Evolutionary conservation across 176 grass and related monocot species (phyloP).

Genomic region (Typha latifolia): DNA sequence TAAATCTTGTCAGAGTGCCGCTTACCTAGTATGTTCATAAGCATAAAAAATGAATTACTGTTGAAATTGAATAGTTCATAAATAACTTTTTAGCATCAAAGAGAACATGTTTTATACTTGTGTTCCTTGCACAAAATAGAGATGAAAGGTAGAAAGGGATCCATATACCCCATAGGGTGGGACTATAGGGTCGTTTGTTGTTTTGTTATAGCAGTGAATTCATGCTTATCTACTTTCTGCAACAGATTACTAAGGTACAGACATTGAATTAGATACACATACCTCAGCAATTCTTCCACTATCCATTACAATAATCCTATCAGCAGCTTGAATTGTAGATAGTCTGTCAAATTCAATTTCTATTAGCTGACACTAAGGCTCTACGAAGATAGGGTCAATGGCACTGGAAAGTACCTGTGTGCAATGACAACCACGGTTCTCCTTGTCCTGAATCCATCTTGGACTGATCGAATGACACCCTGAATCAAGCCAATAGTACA

Average conservation of each 20-base stretch:
- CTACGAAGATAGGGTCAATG: background rate
- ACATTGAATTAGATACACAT: conserved; percentile 21
- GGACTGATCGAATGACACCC: conserved; percentile 59
- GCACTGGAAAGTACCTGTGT: conserved; percentile 50
- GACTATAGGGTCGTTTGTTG: too few species aligned
- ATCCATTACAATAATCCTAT: conserved; percentile 93
- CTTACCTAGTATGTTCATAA: too few species aligned
- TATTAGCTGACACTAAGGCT: background rate
- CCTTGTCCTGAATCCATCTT: conserved; percentile 35
- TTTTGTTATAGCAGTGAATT: background rate
- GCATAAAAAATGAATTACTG: too few species aligned
- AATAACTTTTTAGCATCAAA: too few species aligned
- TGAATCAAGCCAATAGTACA: conserved; percentile 21
- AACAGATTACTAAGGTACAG: background rate
- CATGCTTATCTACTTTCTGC: background rate
- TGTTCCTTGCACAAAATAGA: too few species aligned
- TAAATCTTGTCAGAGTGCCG: too few species aligned
- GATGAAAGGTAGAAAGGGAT: too few species aligned
- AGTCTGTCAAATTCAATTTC: conserved; percentile 45
- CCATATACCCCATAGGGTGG: too few species aligned
- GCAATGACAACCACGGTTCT: conserved; percentile 94
- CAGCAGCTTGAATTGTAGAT: conserved; percentile 87
- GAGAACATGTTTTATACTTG: too few species aligned
- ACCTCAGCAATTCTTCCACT: conserved; percentile 84
- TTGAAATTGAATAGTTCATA: too few species aligned